Evolutionary conservation across 345 rosid genomes (phyloP).

Genomic region (Gossypioides kirkii): DNA sequence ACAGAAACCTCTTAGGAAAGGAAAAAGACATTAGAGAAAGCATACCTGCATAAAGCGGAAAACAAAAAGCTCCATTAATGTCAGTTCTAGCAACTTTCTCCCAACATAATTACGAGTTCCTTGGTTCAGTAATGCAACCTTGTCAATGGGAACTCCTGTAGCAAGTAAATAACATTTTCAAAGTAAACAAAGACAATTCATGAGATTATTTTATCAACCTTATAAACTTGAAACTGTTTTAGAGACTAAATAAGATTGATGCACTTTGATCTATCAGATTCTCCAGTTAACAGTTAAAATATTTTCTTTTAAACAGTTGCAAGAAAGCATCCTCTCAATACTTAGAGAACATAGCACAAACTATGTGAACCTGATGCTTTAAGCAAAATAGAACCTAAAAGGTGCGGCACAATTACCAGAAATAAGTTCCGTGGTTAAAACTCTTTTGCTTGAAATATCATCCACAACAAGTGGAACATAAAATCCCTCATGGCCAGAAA

Average conservation of each 20-base stretch:
- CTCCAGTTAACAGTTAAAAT: not conserved
- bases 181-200: not conserved
- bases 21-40: constrained; percentile 4
- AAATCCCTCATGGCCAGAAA: constrained; percentile 49
- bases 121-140: constrained; percentile 73
- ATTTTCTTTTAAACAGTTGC: not conserved
- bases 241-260: not conserved
- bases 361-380: not conserved
- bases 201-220: not conserved
- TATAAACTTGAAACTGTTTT: not conserved
- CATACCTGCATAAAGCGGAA: constrained; percentile 89
- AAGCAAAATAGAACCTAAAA: constrained; percentile 10
- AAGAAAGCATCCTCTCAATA: not conserved
- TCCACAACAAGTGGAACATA: constrained; percentile 80
- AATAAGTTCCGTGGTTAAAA: constrained; percentile 77
- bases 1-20: not conserved
- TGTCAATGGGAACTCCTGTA: constrained; percentile 84
- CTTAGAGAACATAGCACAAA: not conserved
- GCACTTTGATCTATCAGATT: not conserved
- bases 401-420: constrained; percentile 42
- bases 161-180: constrained; percentile 17
- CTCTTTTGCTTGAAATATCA: constrained; percentile 72
- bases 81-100: constrained; percentile 75
- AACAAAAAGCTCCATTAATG: constrained; percentile 77
- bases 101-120: constrained; percentile 78